Base-by-base conservation (phyloP, 495 filamentous ascomycete species). In the Trichoderma asperelloides region DNA sequence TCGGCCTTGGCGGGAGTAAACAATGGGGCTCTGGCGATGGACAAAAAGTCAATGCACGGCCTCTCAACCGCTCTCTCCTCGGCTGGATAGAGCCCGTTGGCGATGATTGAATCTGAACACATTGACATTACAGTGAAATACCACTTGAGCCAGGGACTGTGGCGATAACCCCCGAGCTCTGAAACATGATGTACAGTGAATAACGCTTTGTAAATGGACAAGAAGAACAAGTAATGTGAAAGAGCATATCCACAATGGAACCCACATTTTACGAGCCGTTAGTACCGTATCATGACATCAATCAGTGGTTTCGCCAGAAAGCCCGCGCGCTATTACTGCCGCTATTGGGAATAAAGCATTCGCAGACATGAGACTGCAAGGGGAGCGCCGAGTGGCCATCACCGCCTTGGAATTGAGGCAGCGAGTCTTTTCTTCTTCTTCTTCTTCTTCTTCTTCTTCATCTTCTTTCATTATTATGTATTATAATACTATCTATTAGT, bases 261-360 rank as follows among this genome's bases (percentile, higher is more conserved):
- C 30, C 55, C 55, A 60, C 55, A 60, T 28, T 60, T 57, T 60
- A 60, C 55, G 55, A 60, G 55, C 43, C 43, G 43, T 15, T 47
- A 18, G 5, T 16, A 15, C 13, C 15, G 12, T 12, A 45, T 18
- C 41, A 45, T 45, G 41, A 45, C 41, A 45, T 45, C 41, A 15
- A 45, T 45, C 39, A 5, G 12, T 12, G 39, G 39, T 40, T 40
- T 12, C 6, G 39, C n/a, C n/a, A n/a, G n/a, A n/a, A 37, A 37
- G 43, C 43, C 15, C 13, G 13, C 43, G 43, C 49, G 21, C 45
- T 49, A 55, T 55, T 27, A n/a, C 49, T 55, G 18, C 49, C 12
- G 18, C 41, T 45, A 45, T 45, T 45, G 2, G 12, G 33, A 37
- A 7, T 33, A 37, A 37, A 37, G 33, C 33, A 37, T 37, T 37